Evolutionary conservation across 345 rosid genomes (phyloP), one percentile per base, ranked within the genome.

Genomic region (Melaleuca quinquenervia): DNA sequence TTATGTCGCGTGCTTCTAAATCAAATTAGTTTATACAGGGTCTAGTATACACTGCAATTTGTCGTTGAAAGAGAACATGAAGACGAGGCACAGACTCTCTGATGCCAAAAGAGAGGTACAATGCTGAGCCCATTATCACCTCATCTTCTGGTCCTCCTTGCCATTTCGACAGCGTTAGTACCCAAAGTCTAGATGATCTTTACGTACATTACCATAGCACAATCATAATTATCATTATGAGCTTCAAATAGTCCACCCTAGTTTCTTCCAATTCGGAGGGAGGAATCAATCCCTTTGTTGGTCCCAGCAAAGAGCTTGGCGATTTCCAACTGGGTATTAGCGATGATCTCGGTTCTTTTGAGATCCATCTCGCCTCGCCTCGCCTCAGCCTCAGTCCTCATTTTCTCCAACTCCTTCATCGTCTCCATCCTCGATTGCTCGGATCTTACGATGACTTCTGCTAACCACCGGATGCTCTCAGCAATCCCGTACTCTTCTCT

Each of bases 361-460:
- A 97, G 92, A 78, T 97, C 99, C 92, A 95, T 91, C 90, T 97
- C 98, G 15, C 93, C 93, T 88, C 98, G 94, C 86, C 91, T 96
- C 5, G 93, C 92, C 85, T 97, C 98, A 3, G 98, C 97, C 89
- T 97, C 99, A 10, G 88, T 91, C 89, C 99, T 94, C 98, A 97
- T 95, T 70, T 87, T 97, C 90, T 97, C 98, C 5, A 97, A 85
- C 87, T 97, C 98, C 85, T 89, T 94, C 96, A 96, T 93, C 3
- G 97, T 96, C 70, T 97, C 96, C 95, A 96, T 93, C 88, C 96
- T 97, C 64, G 95, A 90, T 90, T 95, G 92, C 86, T 97, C 99
- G 6, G 99, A 90, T 85, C 96, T 96, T 85, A 95, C 91, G 87
- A 97, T 91, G 29, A 91, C 98, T 44, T 97, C 96, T 2, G 97